These are phyloP conservation scores for Microdochium paspali DNA, from an alignment of 2,329 filamentous ascomycete genomes.

Conservation along the genomic window DNA sequence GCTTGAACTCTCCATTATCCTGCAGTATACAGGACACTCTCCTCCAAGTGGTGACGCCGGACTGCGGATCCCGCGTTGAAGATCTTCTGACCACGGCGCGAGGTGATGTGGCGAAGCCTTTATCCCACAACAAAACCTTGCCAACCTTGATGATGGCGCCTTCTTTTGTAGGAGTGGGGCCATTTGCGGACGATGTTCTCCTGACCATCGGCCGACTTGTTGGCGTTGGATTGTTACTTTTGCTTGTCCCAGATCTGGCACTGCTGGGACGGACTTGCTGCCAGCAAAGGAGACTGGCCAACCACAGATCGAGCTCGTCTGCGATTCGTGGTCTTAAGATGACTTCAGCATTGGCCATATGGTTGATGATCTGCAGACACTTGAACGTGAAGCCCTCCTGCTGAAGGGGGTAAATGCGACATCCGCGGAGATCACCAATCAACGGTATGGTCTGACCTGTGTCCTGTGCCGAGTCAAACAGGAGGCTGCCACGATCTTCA, in stretches of 20 bases:
- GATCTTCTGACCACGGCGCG: slow-evolving; percentile 46
- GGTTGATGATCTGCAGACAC: slow-evolving; percentile 45
- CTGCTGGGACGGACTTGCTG: slow-evolving; percentile 60
- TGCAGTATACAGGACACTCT: slow-evolving; percentile 87
- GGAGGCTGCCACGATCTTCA: slow-evolving; percentile 62
- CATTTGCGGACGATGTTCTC: slow-evolving; percentile 24
- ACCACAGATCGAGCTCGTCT: slow-evolving; percentile 68
- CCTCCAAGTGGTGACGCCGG: slow-evolving; percentile 61
- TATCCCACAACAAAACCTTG: slow-evolving; percentile 87
- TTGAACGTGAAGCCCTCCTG: slow-evolving; percentile 30
- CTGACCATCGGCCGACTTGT: slow-evolving; percentile 32
- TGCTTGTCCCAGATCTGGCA: slow-evolving; percentile 41
- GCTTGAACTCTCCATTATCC: slow-evolving; percentile 88
- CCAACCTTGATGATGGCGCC: slow-evolving; percentile 90
- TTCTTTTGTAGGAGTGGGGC: slow-evolving; percentile 42
- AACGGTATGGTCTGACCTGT: slow-evolving; percentile 56
- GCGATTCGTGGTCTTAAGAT: slow-evolving; percentile 54
- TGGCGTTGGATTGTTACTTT: slow-evolving; percentile 19
- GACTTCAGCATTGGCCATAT: slow-evolving; percentile 48
- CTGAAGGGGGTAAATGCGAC: slow-evolving; percentile 53
- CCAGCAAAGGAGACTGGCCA: slow-evolving; percentile 74
- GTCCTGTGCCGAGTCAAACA: slow-evolving; percentile 63
- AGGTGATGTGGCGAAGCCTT: slow-evolving; percentile 47
- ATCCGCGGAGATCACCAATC: slow-evolving; percentile 66
- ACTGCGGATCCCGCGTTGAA: slow-evolving; percentile 46